Evolutionary conservation across 1,284 basidiomycete genomes (phyloP).

Genomic region (Sanguinoderma infundibulare): DNA sequence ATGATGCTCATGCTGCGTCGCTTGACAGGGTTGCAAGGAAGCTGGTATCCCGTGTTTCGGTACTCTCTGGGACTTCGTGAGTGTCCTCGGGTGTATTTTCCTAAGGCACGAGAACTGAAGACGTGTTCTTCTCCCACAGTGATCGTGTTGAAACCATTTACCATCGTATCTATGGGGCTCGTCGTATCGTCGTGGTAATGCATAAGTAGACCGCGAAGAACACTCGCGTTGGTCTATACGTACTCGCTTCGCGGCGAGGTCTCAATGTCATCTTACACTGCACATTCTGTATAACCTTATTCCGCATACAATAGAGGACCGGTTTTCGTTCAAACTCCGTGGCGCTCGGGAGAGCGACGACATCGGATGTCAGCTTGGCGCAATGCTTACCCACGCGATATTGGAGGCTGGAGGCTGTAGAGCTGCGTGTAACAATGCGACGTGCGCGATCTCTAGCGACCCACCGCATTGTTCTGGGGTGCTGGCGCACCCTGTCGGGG

Average conservation of each 20-base stretch:
- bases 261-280: neutral
- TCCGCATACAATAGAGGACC: neutral
- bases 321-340: neutral
- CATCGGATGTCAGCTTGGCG: neutral
- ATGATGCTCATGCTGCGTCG: slow-evolving; percentile 10
- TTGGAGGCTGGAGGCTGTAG: too few species aligned
- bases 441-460: neutral
- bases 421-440: neutral
- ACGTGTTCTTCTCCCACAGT: slow-evolving; percentile 12
- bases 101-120: neutral
- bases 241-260: slow-evolving; percentile 11
- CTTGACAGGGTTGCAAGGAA: slow-evolving; percentile 64
- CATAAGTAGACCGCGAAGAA: slow-evolving; percentile 22
- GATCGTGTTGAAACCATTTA: slow-evolving; percentile 3
- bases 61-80: slow-evolving; percentile 74
- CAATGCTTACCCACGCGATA: neutral
- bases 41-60: slow-evolving; percentile 74
- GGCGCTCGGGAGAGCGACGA: neutral
- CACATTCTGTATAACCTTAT: neutral
- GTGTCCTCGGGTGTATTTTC: slow-evolving; percentile 29
- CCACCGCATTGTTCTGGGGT: slow-evolving; percentile 10
- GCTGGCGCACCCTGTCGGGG: slow-evolving; percentile 6
- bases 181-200: slow-evolving; percentile 13
- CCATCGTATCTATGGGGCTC: slow-evolving; percentile 6
- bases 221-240: slow-evolving; percentile 16